Evolutionary conservation across 1,139 yeast genomes (phyloP).

Genomic region (Candida labiduridarum): DNA sequence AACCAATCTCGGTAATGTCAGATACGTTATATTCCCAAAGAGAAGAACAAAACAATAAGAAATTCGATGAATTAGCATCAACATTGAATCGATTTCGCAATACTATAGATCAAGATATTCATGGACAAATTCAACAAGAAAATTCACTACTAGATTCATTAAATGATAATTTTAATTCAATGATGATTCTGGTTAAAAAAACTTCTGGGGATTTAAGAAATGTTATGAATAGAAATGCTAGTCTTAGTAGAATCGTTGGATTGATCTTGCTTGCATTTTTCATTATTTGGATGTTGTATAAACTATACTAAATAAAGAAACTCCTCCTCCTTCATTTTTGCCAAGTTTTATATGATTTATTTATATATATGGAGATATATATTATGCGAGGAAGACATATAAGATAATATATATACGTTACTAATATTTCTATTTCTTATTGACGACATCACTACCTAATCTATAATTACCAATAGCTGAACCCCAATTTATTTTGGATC

Average conservation of each 20-base stretch:
- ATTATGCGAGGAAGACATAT: no score
- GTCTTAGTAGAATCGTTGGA: constrained; percentile 44
- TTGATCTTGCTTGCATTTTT: constrained; percentile 61
- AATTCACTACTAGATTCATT: constrained; percentile 56
- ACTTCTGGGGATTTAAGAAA: constrained; percentile 67
- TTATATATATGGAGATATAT: neutral
- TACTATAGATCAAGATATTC: constrained; percentile 48
- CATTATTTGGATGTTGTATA: constrained; percentile 66
- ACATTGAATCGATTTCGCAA: constrained; percentile 48
- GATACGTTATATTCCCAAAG: constrained; percentile 44
- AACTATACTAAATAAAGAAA: constrained; percentile 29
- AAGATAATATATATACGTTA: neutral
- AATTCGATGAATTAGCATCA: constrained; percentile 48
- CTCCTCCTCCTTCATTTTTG: neutral
- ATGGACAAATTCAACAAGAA: constrained; percentile 46
- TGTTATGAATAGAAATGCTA: constrained; percentile 48
- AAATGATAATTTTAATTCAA: constrained; percentile 59
- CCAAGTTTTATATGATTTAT: neutral
- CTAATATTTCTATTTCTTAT: constrained; percentile 20
- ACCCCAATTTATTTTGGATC: constrained; percentile 95
- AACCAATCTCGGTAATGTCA: constrained; percentile 25
- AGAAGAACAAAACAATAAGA: constrained; percentile 47
- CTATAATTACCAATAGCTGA: constrained; percentile 88
- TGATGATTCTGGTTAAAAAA: constrained; percentile 61
- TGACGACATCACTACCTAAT: constrained; percentile 82